phyloP scores from a whole-genome alignment of 2,329 filamentous ascomycete species.

The Colletotrichum sp. region DNA sequence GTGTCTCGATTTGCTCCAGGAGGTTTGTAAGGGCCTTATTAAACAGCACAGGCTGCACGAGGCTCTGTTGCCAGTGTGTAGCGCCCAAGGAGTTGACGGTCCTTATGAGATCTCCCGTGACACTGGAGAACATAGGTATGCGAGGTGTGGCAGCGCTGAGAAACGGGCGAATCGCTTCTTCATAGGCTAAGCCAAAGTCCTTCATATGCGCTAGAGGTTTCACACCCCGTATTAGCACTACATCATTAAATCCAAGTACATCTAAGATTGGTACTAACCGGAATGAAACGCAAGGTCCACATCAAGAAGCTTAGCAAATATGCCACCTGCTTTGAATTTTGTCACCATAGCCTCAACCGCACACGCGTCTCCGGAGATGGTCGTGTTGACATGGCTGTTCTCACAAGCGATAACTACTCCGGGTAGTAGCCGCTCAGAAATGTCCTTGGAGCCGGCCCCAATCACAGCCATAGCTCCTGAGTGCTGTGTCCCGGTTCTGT shows the following conservation, averaged over 20 bases:
- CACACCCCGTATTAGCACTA: slow-evolving; percentile 31
- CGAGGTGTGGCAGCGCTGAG: background rate
- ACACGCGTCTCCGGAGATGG: slow-evolving; percentile 27
- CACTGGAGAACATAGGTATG: slow-evolving; percentile 26
- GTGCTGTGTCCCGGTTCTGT: background rate
- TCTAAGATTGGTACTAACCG: background rate
- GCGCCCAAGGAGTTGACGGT: background rate
- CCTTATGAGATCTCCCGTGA: slow-evolving; percentile 12
- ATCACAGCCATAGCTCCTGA: slow-evolving; percentile 41
- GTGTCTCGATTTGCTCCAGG: background rate
- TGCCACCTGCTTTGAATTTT: slow-evolving; percentile 29
- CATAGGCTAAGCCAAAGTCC: background rate
- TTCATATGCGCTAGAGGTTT: slow-evolving; percentile 24
- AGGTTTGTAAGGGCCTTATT: slow-evolving; percentile 30
- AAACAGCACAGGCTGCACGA: slow-evolving; percentile 45
- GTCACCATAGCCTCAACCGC: slow-evolving; percentile 28
- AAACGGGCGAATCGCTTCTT: background rate
- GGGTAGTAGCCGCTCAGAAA: slow-evolving; percentile 26
- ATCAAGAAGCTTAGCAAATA: slow-evolving; percentile 34
- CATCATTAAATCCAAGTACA: background rate
- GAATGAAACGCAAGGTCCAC: slow-evolving; percentile 48
- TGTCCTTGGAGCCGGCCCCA: slow-evolving; percentile 34
- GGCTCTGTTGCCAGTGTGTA: slow-evolving; percentile 49
- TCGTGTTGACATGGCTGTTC: slow-evolving; percentile 33
- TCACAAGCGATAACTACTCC: slow-evolving; percentile 32